A percentile compares a stretch with the other conserved stretches of the same genome.
These are phyloP conservation scores for Sistotremastrum niveocremeum DNA, from an alignment of 768 basidiomycete species.

Conservation along the genomic window DNA sequence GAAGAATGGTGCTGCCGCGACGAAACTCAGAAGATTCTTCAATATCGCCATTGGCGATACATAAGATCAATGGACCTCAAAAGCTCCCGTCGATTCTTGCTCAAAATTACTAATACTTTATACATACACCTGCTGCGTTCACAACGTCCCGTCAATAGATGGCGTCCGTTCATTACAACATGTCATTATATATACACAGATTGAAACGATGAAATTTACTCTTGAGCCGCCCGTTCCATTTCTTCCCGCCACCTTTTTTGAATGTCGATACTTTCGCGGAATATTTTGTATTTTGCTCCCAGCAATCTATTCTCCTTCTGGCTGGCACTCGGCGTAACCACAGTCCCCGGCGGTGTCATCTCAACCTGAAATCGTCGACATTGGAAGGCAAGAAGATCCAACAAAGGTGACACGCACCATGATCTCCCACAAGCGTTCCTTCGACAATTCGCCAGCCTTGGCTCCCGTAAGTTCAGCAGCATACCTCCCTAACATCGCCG, in stretches of 20 bases:
- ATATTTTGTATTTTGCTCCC: slow-evolving; percentile 89
- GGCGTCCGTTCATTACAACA: no score
- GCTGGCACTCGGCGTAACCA: slow-evolving; percentile 51
- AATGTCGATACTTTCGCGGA: slow-evolving; percentile 75
- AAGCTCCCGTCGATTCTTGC: no score
- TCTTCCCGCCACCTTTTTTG: slow-evolving; percentile 78
- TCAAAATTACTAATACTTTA: no score
- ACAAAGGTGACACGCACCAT: slow-evolving; percentile 44
- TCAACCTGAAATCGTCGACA: slow-evolving; percentile 39
- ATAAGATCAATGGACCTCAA: no score
- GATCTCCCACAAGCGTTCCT: slow-evolving; percentile 74
- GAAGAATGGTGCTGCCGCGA: no score
- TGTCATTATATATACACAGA: no score
- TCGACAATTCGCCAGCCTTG: slow-evolving; percentile 20
- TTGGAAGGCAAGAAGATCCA: not conserved
- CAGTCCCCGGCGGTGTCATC: slow-evolving; percentile 79
- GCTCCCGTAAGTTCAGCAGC: slow-evolving; percentile 46
- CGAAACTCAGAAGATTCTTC: no score
- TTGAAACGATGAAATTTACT: no score
- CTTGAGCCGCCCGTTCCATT: slow-evolving; percentile 35
- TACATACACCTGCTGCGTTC: no score
- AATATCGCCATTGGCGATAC: no score
- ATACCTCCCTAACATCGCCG: slow-evolving; percentile 86
- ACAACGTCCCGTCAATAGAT: no score
- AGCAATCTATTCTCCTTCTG: slow-evolving; percentile 59